Conservation (phyloP, 2,329 filamentous ascomycete genomes). For the Passalora sequoiae region DNA sequence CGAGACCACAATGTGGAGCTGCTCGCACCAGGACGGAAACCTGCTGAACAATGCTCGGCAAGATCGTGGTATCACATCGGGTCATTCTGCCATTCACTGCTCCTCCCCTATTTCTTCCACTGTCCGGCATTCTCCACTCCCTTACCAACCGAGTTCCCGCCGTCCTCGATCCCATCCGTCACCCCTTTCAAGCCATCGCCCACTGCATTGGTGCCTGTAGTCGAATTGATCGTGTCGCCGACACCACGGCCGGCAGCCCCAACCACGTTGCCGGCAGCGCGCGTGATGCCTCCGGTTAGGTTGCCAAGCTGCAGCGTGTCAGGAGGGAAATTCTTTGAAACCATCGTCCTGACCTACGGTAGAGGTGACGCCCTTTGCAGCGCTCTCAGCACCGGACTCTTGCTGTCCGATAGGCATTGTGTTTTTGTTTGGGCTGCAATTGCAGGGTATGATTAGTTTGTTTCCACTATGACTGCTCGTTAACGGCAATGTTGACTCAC, state of each 20-base stretch:
- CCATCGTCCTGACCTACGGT: constrained; percentile 17
- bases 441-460: constrained; percentile 1
- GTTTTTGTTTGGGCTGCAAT: constrained; percentile 9
- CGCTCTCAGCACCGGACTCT: constrained; percentile 26
- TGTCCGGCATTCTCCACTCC: constrained; percentile 46
- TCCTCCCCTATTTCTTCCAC: constrained; percentile 33
- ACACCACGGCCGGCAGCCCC: constrained; percentile 43
- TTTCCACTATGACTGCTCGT: too few species aligned
- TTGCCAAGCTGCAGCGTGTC: constrained; percentile 40
- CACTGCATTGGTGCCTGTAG: constrained; percentile 42
- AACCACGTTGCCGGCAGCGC: constrained; percentile 51
- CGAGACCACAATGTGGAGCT: too few species aligned
- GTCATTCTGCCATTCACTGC: not conserved
- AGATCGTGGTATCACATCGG: not conserved
- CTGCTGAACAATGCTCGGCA: not conserved
- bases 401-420: constrained; percentile 11
- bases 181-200: constrained; percentile 41
- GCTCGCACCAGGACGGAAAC: not conserved
- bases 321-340: too few species aligned
- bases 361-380: constrained; percentile 32
- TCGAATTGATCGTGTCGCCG: constrained; percentile 43
- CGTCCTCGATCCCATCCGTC: constrained; percentile 44
- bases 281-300: constrained; percentile 50
- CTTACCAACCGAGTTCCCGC: constrained; percentile 39
- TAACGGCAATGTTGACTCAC: too few species aligned